These are phyloP conservation scores for Coemansia sp. DNA, from an alignment of 192 early-diverging fungal species.

Conservation along the genomic window DNA sequence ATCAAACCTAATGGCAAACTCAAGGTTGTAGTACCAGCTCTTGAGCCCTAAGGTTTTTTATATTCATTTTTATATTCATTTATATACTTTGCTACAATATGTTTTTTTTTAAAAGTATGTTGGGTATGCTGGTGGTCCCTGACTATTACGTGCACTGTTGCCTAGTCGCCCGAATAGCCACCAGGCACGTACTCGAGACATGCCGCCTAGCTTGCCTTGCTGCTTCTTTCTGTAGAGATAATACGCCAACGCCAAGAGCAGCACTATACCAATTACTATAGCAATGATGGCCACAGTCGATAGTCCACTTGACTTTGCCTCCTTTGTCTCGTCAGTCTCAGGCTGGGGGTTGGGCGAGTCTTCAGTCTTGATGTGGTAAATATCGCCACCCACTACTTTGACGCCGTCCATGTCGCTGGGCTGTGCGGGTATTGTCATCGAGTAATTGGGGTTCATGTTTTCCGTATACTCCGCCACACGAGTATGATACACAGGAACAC, in stretches of 20 bases:
- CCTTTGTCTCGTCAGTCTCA: not conserved
- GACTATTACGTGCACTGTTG: not conserved
- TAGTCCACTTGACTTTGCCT: slow-evolving; percentile 5
- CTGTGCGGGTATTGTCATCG: slow-evolving; percentile 27
- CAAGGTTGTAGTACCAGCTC: slow-evolving; percentile 51
- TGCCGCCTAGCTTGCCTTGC: slow-evolving; percentile 4
- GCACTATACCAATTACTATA: slow-evolving; percentile 18
- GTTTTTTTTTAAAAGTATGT: slow-evolving; percentile 1
- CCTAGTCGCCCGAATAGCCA: slow-evolving; percentile 42
- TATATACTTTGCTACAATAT: slow-evolving; percentile 11
- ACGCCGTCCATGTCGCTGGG: slow-evolving; percentile 11
- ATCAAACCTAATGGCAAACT: slow-evolving; percentile 57
- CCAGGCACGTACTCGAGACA: slow-evolving; percentile 35
- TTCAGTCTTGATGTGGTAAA: slow-evolving; percentile 19
- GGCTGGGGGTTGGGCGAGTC: not conserved
- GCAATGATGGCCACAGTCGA: slow-evolving; percentile 16
- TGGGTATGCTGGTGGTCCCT: not conserved
- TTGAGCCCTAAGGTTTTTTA: slow-evolving; percentile 10
- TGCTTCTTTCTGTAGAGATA: slow-evolving; percentile 14
- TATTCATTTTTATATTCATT: not conserved
- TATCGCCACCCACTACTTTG: slow-evolving; percentile 33
- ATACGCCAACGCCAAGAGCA: slow-evolving; percentile 17
- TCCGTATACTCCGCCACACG: slow-evolving; percentile 40
- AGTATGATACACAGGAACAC: slow-evolving; percentile 39
- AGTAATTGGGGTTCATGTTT: slow-evolving; percentile 30